phyloP scores from a whole-genome alignment of 257 asterid species.

The Phtheirospermum japonicum region DNA sequence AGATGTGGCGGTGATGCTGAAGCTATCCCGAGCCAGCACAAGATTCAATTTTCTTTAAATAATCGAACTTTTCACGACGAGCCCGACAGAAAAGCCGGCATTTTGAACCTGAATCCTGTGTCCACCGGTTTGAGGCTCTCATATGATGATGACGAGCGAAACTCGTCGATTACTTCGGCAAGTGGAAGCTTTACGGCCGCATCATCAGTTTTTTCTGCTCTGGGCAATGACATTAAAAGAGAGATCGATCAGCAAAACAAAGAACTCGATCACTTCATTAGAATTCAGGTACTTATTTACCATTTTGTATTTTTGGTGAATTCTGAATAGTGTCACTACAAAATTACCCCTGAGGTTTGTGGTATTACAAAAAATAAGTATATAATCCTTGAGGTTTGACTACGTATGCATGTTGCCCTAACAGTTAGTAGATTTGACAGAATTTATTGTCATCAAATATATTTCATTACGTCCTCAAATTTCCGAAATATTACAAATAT shows the following conservation, averaged over 20 bases:
- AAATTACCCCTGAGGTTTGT: too few species aligned
- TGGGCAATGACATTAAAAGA: constrained; percentile 47
- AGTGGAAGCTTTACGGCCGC: constrained; percentile 47
- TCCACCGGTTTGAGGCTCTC: constrained; percentile 85
- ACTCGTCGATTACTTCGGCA: constrained; percentile 70
- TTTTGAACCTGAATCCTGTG: constrained; percentile 57
- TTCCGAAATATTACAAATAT: too few species aligned
- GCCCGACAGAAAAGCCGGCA: constrained; percentile 39
- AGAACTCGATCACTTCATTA: constrained; percentile 60
- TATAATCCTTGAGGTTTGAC: too few species aligned
- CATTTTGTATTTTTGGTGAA: not conserved
- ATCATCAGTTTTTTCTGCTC: constrained; percentile 52
- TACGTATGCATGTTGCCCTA: too few species aligned
- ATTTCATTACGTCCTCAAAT: too few species aligned
- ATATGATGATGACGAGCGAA: constrained; percentile 77
- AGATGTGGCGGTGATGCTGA: constrained; percentile 27
- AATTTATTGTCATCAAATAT: too few species aligned
- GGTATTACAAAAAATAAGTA: too few species aligned
- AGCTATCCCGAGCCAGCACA: constrained; percentile 51
- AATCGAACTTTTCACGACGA: constrained; percentile 45
- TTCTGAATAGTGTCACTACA: not conserved
- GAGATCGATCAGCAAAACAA: constrained; percentile 62
- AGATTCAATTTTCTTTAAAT: constrained; percentile 51
- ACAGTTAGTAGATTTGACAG: too few species aligned
- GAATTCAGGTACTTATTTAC: constrained; percentile 56